Conservation (phyloP, 331 rosid genomes). For the Ulmus americana region DNA sequence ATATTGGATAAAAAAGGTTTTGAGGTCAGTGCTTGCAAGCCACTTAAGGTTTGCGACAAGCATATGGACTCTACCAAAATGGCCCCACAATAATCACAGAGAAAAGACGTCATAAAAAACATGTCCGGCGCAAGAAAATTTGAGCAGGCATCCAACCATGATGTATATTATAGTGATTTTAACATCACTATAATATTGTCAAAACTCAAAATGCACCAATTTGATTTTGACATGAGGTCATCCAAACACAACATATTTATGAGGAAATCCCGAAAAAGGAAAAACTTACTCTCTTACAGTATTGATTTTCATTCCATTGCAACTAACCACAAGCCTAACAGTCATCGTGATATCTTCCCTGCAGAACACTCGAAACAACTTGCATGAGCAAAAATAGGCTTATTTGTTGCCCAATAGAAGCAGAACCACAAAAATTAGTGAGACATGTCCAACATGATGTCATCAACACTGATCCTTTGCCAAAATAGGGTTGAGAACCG, state of each 20-base stretch:
- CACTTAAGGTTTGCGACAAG: background rate
- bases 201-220: background rate
- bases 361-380: constrained; percentile 24
- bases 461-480: background rate
- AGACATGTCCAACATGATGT: constrained; percentile 10
- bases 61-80: background rate
- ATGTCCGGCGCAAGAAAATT: background rate
- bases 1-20: too few relatives aligned
- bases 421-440: constrained; percentile 14
- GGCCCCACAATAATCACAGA: background rate
- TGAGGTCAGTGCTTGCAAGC: too few relatives aligned
- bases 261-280: constrained; percentile 14
- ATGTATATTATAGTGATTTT: background rate
- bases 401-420: constrained; percentile 17
- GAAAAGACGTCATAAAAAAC: too few relatives aligned
- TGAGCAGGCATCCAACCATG: constrained; percentile 1
- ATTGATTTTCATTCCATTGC: constrained; percentile 76
- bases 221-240: background rate
- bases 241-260: background rate
- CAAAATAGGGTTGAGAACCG: constrained; percentile 4
- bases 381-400: constrained; percentile 14
- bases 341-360: constrained; percentile 89
- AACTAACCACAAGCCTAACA: constrained; percentile 88
- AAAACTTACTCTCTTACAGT: constrained; percentile 58
- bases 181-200: background rate